Conservation (phyloP, 495 filamentous ascomycete species). For the Tuber microsphaerosporum region DNA sequence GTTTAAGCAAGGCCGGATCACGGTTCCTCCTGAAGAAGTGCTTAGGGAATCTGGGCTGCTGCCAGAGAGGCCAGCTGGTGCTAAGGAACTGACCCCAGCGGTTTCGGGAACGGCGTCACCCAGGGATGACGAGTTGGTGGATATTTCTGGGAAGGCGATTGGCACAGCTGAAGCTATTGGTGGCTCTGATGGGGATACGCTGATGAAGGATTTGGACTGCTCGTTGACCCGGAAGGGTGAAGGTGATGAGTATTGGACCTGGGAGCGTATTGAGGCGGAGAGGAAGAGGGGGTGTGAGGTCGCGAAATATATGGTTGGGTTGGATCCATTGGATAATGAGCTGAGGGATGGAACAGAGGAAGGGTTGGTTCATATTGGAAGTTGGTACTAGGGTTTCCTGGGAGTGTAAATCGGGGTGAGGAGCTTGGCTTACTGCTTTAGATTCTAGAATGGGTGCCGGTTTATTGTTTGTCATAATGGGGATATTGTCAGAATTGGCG, state of each 20-base stretch:
- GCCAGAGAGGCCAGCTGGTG: slow-evolving; percentile 47
- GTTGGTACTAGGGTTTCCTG: slow-evolving; percentile 21
- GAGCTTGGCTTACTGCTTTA: neutral
- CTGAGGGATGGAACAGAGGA: slow-evolving; percentile 44
- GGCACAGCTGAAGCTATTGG: slow-evolving; percentile 61
- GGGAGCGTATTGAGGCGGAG: slow-evolving; percentile 55
- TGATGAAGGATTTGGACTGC: slow-evolving; percentile 48
- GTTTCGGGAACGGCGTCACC: slow-evolving; percentile 17
- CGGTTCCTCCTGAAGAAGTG: slow-evolving; percentile 72
- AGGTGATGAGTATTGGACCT: slow-evolving; percentile 47
- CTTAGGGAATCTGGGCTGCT: slow-evolving; percentile 63
- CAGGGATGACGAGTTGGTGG: slow-evolving; percentile 51
- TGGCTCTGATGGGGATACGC: slow-evolving; percentile 60
- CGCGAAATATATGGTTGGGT: slow-evolving; percentile 48
- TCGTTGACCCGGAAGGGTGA: slow-evolving; percentile 39
- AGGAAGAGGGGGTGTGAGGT: slow-evolving; percentile 51
- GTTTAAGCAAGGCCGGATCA: slow-evolving; percentile 78
- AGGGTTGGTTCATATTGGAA: slow-evolving; percentile 43
- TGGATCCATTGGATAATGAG: slow-evolving; percentile 49
- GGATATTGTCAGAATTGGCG: neutral
- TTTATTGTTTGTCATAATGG: neutral
- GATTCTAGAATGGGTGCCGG: neutral
- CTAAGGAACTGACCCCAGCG: slow-evolving; percentile 38
- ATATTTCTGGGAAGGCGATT: slow-evolving; percentile 76
- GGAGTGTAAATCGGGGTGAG: neutral